Conservation (phyloP, 1,284 basidiomycete genomes). For the Moesziomyces sp. region DNA sequence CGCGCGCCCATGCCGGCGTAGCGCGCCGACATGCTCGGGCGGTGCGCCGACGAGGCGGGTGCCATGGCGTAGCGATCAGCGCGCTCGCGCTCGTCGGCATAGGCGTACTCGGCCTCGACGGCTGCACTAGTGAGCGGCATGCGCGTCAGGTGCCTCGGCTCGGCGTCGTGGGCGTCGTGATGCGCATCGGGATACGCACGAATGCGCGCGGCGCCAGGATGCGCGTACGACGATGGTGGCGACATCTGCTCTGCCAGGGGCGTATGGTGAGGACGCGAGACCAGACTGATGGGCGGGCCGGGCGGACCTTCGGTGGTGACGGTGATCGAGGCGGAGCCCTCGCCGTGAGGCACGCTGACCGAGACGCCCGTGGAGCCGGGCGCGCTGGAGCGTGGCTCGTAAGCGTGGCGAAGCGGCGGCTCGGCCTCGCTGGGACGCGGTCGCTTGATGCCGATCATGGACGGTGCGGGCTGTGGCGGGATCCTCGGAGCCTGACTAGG, state of each 20-base stretch:
- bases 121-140: conserved; percentile 8
- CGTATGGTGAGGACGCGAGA: conserved; percentile 12
- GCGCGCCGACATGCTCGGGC: conserved; percentile 15
- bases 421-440: conserved; percentile 22
- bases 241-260: conserved; percentile 16
- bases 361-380: conserved; percentile 6
- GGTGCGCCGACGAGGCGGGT: conserved; percentile 12
- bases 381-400: conserved; percentile 19
- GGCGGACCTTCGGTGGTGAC: conserved; percentile 18
- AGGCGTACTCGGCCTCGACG: conserved; percentile 22
- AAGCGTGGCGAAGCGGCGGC: conserved; percentile 1
- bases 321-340: conserved; percentile 30
- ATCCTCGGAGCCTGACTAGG: conserved; percentile 1
- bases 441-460: conserved; percentile 10
- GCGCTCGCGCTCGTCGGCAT: conserved; percentile 19
- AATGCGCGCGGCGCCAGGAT: conserved; percentile 16
- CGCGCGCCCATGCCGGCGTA: conserved; percentile 7
- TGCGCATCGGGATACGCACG: conserved; percentile 22
- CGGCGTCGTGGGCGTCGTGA: conserved; percentile 21
- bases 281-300: conserved; percentile 10
- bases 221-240: conserved; percentile 17
- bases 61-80: conserved; percentile 23
- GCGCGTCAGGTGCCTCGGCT: conserved; percentile 15
- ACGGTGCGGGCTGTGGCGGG: neutral
- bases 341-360: conserved; percentile 34